Evolutionary conservation across 345 rosid genomes (phyloP), one percentile per base, ranked within the genome.

Genomic region (Xanthoceras sorbifolium): DNA sequence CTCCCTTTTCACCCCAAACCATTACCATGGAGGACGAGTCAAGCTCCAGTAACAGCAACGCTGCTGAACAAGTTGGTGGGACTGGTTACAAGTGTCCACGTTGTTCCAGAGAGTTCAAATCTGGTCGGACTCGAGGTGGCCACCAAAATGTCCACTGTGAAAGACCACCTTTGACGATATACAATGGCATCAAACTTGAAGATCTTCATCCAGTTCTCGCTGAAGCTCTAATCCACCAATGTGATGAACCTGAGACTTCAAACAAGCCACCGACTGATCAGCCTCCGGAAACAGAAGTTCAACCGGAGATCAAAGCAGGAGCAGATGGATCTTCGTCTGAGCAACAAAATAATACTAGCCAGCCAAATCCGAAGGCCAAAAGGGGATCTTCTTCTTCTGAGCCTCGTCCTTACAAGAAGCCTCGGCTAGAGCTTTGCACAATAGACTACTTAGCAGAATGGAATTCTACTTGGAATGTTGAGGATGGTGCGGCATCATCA

Each of bases 91-190:
- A 46, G 66, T 78, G 77, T 60, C 22, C 29, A 38, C 6, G 62
- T 40, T 78, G 80, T 23, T 36, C 50, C 42, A 64, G 65, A 46
- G 31, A 36, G 10, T 78, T 78, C 80, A 5, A 26, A 22, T 18
- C 76, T 22, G 29, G 54, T 2, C 76, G 36, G 29, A 76, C 76
- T 32, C 72, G 73, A 9, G 76, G 66, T 15, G 71, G 80, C 29
- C 80, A 78, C 28, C 72, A 63, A 28, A 71, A 14, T 1, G 64
- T 54, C 48, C 81, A 78, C 31, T 60, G 61, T 18, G 14, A n/a
- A 26, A 64, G 67, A 46, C 52, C 10, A 1, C 36, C 4, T 32
- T 32, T 32, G 36, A 32, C 3, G 36, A 32, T 4, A 32, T 32
- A 32, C 36, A 4, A 32, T 2, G 36, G 4, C 36, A 32, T 32